phyloP scores from a whole-genome alignment of 164 flowering plant genomes.

The Saururus chinensis region DNA sequence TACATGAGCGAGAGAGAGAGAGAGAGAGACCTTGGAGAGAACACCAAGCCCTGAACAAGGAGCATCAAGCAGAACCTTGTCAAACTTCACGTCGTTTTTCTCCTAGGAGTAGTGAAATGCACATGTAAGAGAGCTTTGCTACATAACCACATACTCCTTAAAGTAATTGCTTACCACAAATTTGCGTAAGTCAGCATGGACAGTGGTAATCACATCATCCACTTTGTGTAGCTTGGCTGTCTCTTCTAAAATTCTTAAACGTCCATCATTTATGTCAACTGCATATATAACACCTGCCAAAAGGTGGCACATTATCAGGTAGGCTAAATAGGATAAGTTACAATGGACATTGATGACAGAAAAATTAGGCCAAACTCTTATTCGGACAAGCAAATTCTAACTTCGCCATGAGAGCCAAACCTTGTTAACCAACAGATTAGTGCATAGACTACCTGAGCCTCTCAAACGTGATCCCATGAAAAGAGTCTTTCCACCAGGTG shows the following conservation, averaged over 20 bases:
- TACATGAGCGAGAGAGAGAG: neutral
- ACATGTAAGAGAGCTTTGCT: neutral
- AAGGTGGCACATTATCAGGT: neutral
- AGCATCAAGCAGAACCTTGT: constrained; percentile 84
- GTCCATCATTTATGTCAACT: constrained; percentile 71
- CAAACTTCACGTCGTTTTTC: constrained; percentile 28
- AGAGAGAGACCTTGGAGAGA: constrained; percentile 62
- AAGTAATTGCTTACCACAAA: constrained; percentile 39
- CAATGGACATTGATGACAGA: too few species aligned
- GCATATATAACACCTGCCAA: constrained; percentile 64
- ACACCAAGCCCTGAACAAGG: constrained; percentile 96
- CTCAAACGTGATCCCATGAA: constrained; percentile 72
- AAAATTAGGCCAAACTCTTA: too few species aligned
- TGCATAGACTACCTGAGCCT: constrained; percentile 44
- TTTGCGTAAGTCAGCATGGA: constrained; percentile 63
- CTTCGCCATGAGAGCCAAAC: neutral
- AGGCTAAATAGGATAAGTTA: neutral
- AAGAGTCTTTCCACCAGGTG: constrained; percentile 95
- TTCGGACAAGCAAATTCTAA: neutral
- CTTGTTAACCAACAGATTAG: neutral
- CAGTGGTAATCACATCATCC: constrained; percentile 41
- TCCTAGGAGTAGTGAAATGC: constrained; percentile 24
- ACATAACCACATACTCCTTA: neutral
- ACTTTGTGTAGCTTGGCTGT: constrained; percentile 64
- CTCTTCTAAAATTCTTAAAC: constrained; percentile 74